Evolutionary conservation across 2,329 filamentous ascomycete genomes (phyloP).

Genomic region (Lasiodiplodia hormozganensis): DNA sequence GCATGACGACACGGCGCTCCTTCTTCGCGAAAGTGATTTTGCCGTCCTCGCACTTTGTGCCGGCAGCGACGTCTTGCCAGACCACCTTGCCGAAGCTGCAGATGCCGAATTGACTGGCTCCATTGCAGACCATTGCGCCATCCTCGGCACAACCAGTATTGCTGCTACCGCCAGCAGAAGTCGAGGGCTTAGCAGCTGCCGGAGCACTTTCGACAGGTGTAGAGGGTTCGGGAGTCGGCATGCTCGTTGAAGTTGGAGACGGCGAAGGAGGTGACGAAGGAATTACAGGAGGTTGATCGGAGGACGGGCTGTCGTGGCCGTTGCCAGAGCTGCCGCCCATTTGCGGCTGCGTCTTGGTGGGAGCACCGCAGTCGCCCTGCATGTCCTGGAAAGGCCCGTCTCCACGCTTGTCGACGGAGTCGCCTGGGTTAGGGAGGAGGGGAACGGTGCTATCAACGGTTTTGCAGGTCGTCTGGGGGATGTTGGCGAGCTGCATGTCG

Average conservation of each 20-base stretch:
- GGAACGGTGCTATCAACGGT: slow-evolving; percentile 62
- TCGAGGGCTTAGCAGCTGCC: not conserved
- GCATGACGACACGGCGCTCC: not conserved
- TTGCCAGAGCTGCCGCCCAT: not conserved
- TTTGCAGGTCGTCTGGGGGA: slow-evolving; percentile 57
- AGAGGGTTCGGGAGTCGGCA: not conserved
- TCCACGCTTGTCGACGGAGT: slow-evolving; percentile 51
- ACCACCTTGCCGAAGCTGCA: slow-evolving; percentile 32
- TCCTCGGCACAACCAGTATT: slow-evolving; percentile 11
- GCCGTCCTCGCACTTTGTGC: slow-evolving; percentile 44
- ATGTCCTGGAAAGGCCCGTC: slow-evolving; percentile 6
- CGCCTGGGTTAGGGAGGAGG: slow-evolving; percentile 68
- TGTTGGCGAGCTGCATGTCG: slow-evolving; percentile 73
- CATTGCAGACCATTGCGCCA: slow-evolving; percentile 32
- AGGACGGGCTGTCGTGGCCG: not conserved
- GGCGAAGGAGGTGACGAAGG: not conserved
- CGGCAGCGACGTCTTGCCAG: slow-evolving; percentile 39
- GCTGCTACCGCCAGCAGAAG: not conserved
- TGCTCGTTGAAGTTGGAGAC: not conserved
- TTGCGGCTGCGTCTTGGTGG: not conserved
- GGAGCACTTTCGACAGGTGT: not conserved
- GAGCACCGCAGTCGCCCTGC: slow-evolving; percentile 9
- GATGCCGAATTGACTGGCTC: slow-evolving; percentile 31
- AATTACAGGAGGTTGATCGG: not conserved
- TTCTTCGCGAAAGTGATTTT: slow-evolving; percentile 34